Evolutionary conservation across 345 rosid genomes (phyloP).

Genomic region (Ricinus communis): DNA sequence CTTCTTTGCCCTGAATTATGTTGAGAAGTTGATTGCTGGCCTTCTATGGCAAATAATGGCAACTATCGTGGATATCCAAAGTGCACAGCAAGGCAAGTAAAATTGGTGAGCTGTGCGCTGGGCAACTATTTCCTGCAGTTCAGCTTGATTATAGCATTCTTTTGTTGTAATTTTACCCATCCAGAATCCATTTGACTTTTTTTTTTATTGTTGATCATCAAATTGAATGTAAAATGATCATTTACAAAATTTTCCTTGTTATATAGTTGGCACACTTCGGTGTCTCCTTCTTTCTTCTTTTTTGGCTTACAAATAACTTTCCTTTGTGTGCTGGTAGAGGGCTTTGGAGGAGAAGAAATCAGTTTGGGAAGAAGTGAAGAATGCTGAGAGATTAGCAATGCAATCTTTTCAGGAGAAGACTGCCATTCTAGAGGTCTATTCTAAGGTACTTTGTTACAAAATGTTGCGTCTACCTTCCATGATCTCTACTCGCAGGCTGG

Average conservation of each 20-base stretch:
- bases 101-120: not conserved
- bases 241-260: not conserved
- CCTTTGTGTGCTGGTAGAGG: conserved; percentile 42
- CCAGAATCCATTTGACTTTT: not conserved
- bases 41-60: not conserved
- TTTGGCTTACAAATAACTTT: conserved; percentile 6
- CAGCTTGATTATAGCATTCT: not conserved
- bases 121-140: not conserved
- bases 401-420: conserved; percentile 70
- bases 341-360: conserved; percentile 80
- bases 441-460: conserved; percentile 53
- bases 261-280: not conserved
- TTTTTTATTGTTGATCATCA: conserved; percentile 1
- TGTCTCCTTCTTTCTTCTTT: not conserved
- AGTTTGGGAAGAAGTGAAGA: conserved; percentile 61
- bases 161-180: not conserved
- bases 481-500: conserved; percentile 6
- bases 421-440: conserved; percentile 60
- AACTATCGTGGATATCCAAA: not conserved
- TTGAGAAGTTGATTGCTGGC: not conserved
- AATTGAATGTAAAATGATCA: not conserved
- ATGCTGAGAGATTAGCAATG: conserved; percentile 69
- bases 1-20: not conserved
- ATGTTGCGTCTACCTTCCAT: conserved; percentile 2
- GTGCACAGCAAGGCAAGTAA: not conserved